Evolutionary conservation across 23 red algal genomes (phyloP), one percentile per base, ranked within the genome.

Genomic region (Gracilaria caudata): DNA sequence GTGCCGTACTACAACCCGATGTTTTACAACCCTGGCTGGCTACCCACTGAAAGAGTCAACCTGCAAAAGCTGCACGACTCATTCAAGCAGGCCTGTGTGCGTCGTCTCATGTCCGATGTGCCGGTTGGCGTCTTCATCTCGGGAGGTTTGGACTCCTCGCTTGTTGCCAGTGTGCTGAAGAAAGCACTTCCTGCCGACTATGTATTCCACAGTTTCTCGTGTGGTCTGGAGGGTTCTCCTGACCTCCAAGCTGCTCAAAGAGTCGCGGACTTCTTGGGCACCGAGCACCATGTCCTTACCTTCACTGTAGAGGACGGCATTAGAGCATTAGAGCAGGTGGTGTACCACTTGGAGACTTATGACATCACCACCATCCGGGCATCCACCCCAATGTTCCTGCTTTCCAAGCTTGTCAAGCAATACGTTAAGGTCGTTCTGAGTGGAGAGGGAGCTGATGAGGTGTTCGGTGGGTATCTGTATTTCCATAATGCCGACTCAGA

Each of bases 401-500:
- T 92, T 26, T 84, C 82, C 26, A 83, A 87, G 70, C 57, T 95
- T 46, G 81, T 79, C 36, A 84, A 86, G 38, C 58, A 96, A 74
- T 92, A 96, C 73, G 97, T 99, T 56, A 99, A 99, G 86, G 94
- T 99, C 35, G 93, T 99, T 16, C 71, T 99, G 49, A 89, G 87
- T 20, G 97, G 97, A 37, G 97, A 99, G 81, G 97, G 97, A 16
- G 92, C 97, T 24, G 97, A 99, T 66, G 97, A 99, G 59, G 81
- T 99, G 5, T 89, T 95, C 32, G 92, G 88, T 77, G 97, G 97
- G 56, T 99, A 99, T 78, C 71, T 95, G 23, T 99, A 99, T 55
- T 96, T 99, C 73, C 95, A 98, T 72, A 95, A 90, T 54, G 94
- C 78, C n/a, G 89, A 85, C 65, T 79, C 81, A 7, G 93, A 92